These are phyloP conservation scores for Phytophthora pistaciae DNA, from an alignment of 352 stramenopile species.

Conservation along the genomic window DNA sequence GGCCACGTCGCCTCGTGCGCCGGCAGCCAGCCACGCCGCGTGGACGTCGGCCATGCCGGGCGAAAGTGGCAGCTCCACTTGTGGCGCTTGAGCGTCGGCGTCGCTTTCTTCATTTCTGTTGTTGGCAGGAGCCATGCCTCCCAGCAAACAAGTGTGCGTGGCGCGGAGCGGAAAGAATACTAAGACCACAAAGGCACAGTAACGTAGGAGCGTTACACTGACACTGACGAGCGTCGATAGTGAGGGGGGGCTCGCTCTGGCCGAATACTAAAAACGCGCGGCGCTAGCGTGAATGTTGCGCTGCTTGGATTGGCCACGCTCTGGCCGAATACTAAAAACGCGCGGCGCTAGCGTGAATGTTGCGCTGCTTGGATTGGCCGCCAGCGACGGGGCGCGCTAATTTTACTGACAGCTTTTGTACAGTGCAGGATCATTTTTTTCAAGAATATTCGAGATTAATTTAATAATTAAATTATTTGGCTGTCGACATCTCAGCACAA, in stretches of 20 bases:
- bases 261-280: too few species aligned
- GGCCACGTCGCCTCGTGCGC: conserved; percentile 13
- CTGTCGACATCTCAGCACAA: too few species aligned
- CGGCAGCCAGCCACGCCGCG: conserved; percentile 25
- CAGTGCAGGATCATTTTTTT: too few species aligned
- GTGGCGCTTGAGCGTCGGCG: not conserved
- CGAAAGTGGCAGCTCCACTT: not conserved
- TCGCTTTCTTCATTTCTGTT: not conserved
- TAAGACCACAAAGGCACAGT: not conserved
- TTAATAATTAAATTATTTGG: too few species aligned
- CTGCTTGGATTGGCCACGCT: too few species aligned
- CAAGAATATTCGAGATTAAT: too few species aligned
- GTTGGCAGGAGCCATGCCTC: not conserved
- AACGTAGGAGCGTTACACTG: not conserved
- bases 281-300: too few species aligned
- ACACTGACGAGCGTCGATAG: too few species aligned
- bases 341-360: too few species aligned
- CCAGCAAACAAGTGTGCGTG: too few species aligned
- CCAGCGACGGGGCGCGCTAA: not conserved
- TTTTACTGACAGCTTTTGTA: not conserved
- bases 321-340: too few species aligned
- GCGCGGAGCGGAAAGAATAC: not conserved
- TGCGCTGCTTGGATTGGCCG: not conserved
- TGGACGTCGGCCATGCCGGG: conserved; percentile 8
- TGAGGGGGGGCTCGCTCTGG: too few species aligned